Base-by-base conservation (phyloP, 139 green algal species). In the Coccomyxa sp. region DNA sequence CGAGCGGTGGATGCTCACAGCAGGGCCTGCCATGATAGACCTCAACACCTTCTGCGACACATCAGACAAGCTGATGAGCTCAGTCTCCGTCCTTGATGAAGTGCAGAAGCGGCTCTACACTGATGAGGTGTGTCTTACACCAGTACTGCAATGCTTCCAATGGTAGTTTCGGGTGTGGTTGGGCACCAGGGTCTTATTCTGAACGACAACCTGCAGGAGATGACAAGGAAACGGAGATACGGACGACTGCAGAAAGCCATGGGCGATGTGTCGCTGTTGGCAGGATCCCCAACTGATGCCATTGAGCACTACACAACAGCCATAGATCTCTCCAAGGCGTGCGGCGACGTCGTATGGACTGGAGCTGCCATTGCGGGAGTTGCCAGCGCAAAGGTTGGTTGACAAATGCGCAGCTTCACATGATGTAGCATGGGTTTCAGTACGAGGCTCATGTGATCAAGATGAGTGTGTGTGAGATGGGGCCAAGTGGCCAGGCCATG, bases 221-320 rank as follows among this genome's bases (percentile, higher is more conserved):
- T 86, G 7, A 73, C 79, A 37, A 83, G 82, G 24, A 91, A 88
- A 79, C 86, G 79, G 64, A 76, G 90, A 18, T 92, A 94, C 77
- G 91, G 88, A 1, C 85, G 94, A 70, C 83, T 97, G 58, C 86
- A 92, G 72, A 98, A 98, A 81, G 79, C 82, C 0, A 92, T 96
- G 82, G 94, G 93, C 0, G 94, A 98, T 79, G 82, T 90, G 79
- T 90, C 84, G 74, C 83, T 98, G 70, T 80, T 98, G 71, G 86
- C 89, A 8, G 94, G 93, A 6, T 93, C 88, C 0, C 89, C 94
- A 0, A 35, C 78, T 12, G 94, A 98, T 70, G 94, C 94, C 0
- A 70, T 77, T 55, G 86, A 92, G 35, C 89, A 97, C 79, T 95
- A 95, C 79, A 41, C 64, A 55, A 82, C 78, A 40, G 88, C 86